A percentile compares a stretch with the other conserved stretches of the same genome.
These are phyloP conservation scores for Mortierella sp. DNA, from an alignment of 371 early-diverging fungal genomes.

Conservation along the genomic window DNA sequence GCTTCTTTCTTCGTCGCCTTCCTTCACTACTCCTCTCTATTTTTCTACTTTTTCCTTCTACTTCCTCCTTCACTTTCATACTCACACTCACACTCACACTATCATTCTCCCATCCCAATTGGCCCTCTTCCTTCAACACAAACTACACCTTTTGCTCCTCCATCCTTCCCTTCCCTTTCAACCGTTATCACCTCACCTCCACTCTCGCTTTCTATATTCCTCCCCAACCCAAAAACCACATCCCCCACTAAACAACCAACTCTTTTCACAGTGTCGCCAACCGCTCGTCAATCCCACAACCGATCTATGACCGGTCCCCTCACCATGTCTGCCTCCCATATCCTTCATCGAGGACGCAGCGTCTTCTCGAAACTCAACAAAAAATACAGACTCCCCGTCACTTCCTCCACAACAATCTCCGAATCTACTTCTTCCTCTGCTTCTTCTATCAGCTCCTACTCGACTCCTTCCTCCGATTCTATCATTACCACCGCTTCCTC, in stretches of 20 bases:
- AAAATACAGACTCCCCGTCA: slow-evolving; percentile 44
- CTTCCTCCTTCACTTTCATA: slow-evolving; percentile 33
- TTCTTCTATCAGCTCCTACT: slow-evolving; percentile 43
- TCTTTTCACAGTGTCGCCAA: slow-evolving; percentile 17
- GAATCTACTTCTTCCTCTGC: slow-evolving; percentile 26
- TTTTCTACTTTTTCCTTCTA: background rate
- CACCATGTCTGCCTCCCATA: slow-evolving; percentile 42
- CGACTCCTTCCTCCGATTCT: slow-evolving; percentile 25
- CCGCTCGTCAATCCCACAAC: slow-evolving; percentile 13
- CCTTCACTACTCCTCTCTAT: background rate
- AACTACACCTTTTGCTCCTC: background rate
- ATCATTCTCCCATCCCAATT: background rate
- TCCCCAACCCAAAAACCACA: slow-evolving; percentile 47
- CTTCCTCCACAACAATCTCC: slow-evolving; percentile 17
- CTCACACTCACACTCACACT: background rate
- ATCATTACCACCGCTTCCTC: slow-evolving; percentile 23
- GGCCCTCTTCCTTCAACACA: slow-evolving; percentile 10
- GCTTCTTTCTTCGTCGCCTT: slow-evolving; percentile 15
- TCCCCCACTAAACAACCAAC: slow-evolving; percentile 16
- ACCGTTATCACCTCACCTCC: background rate
- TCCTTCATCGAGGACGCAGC: slow-evolving; percentile 49
- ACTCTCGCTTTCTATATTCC: background rate
- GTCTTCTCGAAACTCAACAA: slow-evolving; percentile 55
- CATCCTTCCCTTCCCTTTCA: background rate
- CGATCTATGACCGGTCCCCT: slow-evolving; percentile 19